Percentiles rank a stretch among this genome's conserved stretches.
phyloP scores from a whole-genome alignment of 768 basidiomycete species.

The Russula foetens region DNA sequence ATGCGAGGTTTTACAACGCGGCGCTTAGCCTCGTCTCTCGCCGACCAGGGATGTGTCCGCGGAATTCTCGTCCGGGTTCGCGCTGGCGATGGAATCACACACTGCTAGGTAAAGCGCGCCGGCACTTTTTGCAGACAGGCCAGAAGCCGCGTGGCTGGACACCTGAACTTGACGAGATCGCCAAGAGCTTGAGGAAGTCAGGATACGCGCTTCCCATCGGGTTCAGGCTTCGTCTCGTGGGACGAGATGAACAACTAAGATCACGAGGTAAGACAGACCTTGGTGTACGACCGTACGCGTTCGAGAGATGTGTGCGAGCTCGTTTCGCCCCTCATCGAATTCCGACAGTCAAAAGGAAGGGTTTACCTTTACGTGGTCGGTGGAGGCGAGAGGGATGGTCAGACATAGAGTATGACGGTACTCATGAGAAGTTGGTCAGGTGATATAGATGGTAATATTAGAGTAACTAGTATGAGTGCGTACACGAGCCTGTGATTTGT shows the following conservation, averaged over 20 bases:
- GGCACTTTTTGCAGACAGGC: background rate
- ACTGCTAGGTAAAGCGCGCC: conserved; percentile 23
- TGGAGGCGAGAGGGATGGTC: background rate
- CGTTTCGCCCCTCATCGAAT: conserved; percentile 11
- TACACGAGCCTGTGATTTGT: background rate
- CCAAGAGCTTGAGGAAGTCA: background rate
- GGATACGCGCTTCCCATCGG: conserved; percentile 13
- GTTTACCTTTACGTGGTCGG: conserved; percentile 16
- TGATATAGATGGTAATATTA: background rate
- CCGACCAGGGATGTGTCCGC: conserved; percentile 13
- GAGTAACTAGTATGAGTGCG: background rate
- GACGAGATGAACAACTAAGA: background rate
- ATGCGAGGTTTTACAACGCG: conserved; percentile 64
- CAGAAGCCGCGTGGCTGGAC: conserved; percentile 4
- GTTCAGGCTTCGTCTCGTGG: conserved; percentile 9
- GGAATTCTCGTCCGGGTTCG: conserved; percentile 19
- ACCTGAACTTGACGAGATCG: conserved; percentile 11
- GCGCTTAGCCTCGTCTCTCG: conserved; percentile 35
- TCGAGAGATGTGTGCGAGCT: background rate
- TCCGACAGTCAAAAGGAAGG: conserved; percentile 20
- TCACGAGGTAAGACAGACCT: background rate
- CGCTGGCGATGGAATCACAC: conserved; percentile 26
- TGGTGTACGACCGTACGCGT: background rate
- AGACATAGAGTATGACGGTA: background rate
- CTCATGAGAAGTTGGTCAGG: background rate